Evolutionary conservation across 2,329 filamentous ascomycete genomes (phyloP), one percentile per base, ranked within the genome.

Genomic region (Diplodia sapinea): DNA sequence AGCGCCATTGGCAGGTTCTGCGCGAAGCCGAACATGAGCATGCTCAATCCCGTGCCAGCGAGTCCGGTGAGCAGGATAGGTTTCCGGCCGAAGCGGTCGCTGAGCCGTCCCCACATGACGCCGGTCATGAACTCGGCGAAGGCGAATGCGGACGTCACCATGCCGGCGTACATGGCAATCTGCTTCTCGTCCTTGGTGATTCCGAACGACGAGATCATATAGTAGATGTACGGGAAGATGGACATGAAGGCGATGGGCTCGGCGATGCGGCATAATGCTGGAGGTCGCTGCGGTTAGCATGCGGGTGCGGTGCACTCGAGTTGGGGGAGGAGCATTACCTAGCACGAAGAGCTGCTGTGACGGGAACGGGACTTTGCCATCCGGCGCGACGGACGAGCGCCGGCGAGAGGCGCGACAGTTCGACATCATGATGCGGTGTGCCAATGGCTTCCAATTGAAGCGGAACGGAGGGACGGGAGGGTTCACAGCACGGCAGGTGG

Each of bases 221-320:
- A 94, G 83, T 97, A 98, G 73, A 96, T 93, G 80, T 98, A 99
- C 1, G 95, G 95, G 78, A 99, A 98, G 73, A 98, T 97, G 65
- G 94, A 97, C 93, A 97, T 98, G 85, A 99, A 98, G 6, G 95
- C 95, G 79, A 99, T 98, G 64, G 95, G 95, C 79, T 99, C 95
- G 84, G 93, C 97, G 83, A 99, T 94, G 76, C 95, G 90, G 81
- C 94, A 97, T 75, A 97, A 85, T 55, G 93, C 94, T 96, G 70
- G 36, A 29, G 11, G 20, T 7, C 20, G 36, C 12, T 4, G 1
- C 20, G 56, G 31, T 63, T 54, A 64, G 66, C 29, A 73, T 38
- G 51, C 15, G 43, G n/a, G 33, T 13, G 55, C 20, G 20, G n/a
- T 2, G 36, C 15, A 15, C 43, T 17, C 23, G 52, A 17, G 23